Base-by-base conservation (phyloP, 1,284 basidiomycete genomes). In the Violaceomyces palustris region DNA sequence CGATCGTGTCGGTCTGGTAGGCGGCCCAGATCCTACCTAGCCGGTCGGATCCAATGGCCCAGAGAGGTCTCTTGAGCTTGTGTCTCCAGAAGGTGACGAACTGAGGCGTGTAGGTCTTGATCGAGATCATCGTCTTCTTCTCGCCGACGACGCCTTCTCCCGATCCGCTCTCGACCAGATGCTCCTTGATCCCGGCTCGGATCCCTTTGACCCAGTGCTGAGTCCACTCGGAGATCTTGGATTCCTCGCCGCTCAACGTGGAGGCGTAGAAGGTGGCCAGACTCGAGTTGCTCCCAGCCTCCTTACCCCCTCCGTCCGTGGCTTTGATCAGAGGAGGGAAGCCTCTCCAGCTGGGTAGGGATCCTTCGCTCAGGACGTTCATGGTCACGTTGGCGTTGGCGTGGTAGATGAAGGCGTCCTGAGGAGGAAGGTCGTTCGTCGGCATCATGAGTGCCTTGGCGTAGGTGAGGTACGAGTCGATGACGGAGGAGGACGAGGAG, bases 161-260 rank as follows among this genome's bases (percentile, higher is more conserved):
- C 14, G 28, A n/a, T 18, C 34, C 29, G n/a, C 22, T 9, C 22
- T 42, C 7, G 17, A 58, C 27, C 21, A 37, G 39, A 26, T 56
- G 52, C 7, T 55, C 42, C 3, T 45, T 46, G 19, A 64, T 46
- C 2, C 54, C 45, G 4, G 44, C 45, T 0, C 28, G 24, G 19
- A 61, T 46, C 10, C 56, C 50, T 4, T 57, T 47, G 33, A 64
- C 61, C 61, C 61, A 64, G 27, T 64, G 61, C 43, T 64, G 61
- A 34, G 60, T 57, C 52, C 57, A 57, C 35, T 64, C 61, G 23
- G 40, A 39, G 19, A 64, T 42, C n/a, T 42, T 42, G 3, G 51
- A 28, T 21, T 27, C 11, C 17, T 46, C 40, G 1, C 41, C 29
- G 2, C 26, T 39, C 33, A 50, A 37, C 8, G 44, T 24, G 1